Evolutionary conservation across 768 basidiomycete species (phyloP), one percentile per base, ranked within the genome.

Genomic region (Lentinus tigrinus): DNA sequence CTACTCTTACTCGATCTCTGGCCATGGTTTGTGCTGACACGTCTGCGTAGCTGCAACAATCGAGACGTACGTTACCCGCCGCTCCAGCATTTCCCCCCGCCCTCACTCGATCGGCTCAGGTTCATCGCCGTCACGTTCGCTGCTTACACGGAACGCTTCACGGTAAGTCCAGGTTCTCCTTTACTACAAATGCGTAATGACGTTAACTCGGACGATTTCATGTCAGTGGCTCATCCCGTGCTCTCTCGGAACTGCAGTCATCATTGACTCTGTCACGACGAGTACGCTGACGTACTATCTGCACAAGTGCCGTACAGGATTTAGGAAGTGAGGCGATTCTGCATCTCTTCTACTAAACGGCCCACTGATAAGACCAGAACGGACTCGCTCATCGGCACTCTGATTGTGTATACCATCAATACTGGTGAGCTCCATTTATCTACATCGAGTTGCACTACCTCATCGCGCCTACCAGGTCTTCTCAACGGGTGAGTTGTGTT

Each of bases 361-460:
- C 23, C 17, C 43, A 19, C 19, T 47, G 27, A 47, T 47, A 7
- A 43, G 6, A 7, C 34, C 38, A 52, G 51, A 34, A 52, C 51
- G 2, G 51, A 52, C 51, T 52, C 51, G 4, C 19, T 52, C 23
- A 27, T 52, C 14, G 51, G 42, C 24, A 52, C 40, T 10, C n/a
- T 52, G 38, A 52, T 52, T 9, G 38, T 52, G 6, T 52, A 52
- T n/a, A 42, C 51, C 7, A 42, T 52, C 51, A 50, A 50, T 19
- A 50, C 49, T 10, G 47, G 47, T 48, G 27, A 27, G 39, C 5
- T 16, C 39, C 14, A 40, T 14, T 17, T n/a, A n/a, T n/a, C n/a
- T n/a, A n/a, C n/a, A n/a, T n/a, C n/a, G n/a, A n/a, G n/a, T n/a
- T n/a, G n/a, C n/a, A n/a, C n/a, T n/a, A n/a, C n/a, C n/a, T n/a